Percentiles rank a stretch among this genome's conserved stretches.
Evolutionary conservation across 148 eudicot genomes (phyloP).

Genomic region (Mesembryanthemum crystallinum): DNA sequence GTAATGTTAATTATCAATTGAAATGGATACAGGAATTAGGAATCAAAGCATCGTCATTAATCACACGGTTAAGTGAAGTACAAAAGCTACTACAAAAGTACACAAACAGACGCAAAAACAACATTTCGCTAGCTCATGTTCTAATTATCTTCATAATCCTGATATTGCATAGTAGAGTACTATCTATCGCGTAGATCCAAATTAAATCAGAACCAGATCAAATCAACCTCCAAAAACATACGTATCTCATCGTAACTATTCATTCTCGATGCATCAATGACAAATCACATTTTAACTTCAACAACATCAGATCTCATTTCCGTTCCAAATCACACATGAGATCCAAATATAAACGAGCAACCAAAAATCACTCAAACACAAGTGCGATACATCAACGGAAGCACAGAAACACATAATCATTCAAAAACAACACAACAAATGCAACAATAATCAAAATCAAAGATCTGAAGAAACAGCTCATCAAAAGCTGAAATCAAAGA

Average conservation of each 20-base stretch:
- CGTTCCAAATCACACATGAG: background rate
- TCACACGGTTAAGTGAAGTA: too few relatives aligned
- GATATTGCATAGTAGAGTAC: too few relatives aligned
- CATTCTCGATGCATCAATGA: background rate
- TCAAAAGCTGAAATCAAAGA: background rate
- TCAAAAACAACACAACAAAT: too few relatives aligned
- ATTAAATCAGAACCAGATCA: background rate
- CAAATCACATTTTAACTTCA: background rate
- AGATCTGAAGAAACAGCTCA: background rate
- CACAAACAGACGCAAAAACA: background rate
- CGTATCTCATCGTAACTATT: too few relatives aligned
- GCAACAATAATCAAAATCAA: background rate
- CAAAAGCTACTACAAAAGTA: background rate
- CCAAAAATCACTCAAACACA: background rate
- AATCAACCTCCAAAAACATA: background rate
- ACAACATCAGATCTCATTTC: conserved; percentile 16
- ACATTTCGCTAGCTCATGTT: background rate
- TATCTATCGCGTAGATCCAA: background rate
- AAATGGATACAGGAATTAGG: background rate
- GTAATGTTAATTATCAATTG: background rate
- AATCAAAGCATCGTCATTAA: background rate
- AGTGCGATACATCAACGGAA: background rate
- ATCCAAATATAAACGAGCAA: background rate
- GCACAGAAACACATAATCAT: background rate
- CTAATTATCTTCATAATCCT: background rate